Conservation (phyloP, 2,329 filamentous ascomycete species). For the Clarireedia monteithiana region DNA sequence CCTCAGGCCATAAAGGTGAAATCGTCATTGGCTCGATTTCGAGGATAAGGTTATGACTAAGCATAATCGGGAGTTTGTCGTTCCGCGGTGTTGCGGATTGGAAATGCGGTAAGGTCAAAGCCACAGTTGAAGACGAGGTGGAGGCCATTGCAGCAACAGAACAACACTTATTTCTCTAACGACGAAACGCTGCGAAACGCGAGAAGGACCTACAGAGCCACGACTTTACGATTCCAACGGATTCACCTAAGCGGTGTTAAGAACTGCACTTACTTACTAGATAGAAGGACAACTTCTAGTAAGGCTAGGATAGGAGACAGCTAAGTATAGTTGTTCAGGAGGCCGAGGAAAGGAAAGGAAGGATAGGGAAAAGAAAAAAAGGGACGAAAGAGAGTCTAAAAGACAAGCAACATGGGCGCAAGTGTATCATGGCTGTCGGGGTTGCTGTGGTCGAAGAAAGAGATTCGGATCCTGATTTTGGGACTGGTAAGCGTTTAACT, state of each 20-base stretch:
- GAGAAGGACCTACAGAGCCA: not conserved
- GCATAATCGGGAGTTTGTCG: not conserved
- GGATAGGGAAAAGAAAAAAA: not conserved
- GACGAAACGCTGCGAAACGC: not conserved
- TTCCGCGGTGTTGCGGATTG: conserved; percentile 1
- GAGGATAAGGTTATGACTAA: conserved; percentile 4
- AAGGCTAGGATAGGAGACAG: conserved; percentile 8
- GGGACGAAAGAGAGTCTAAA: not conserved
- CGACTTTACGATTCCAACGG: not conserved
- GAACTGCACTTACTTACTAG: not conserved
- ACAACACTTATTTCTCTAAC: not conserved
- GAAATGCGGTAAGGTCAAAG: conserved; percentile 6
- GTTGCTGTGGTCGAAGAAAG: conserved; percentile 87
- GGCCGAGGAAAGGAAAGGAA: not conserved
- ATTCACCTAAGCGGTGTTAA: not conserved
- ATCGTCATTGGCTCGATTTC: not conserved
- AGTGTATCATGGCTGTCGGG: conserved; percentile 62
- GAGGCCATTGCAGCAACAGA: too few relatives aligned
- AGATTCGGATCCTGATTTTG: conserved; percentile 91
- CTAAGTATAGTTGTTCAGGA: conserved; percentile 6
- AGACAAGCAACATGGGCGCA: conserved; percentile 44
- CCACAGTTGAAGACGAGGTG: conserved; percentile 2
- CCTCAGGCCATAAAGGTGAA: not conserved
- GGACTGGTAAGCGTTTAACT: conserved; percentile 61
- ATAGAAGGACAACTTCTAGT: not conserved